These are phyloP conservation scores for Zygnema cylindricum DNA, from an alignment of 139 green algal species.

Conservation along the genomic window DNA sequence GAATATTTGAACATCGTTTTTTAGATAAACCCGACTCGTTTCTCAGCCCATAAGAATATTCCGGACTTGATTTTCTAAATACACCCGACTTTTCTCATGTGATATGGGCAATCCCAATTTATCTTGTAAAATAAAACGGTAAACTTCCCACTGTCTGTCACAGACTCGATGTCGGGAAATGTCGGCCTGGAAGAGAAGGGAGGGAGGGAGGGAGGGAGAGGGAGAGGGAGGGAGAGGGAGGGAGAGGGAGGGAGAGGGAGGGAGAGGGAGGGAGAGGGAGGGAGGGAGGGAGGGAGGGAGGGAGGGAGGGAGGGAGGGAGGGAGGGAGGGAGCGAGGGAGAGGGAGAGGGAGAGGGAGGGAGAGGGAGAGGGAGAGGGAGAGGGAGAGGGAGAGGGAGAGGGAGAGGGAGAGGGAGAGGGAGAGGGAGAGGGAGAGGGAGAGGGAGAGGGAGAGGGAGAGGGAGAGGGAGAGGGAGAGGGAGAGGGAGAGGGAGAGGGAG, in stretches of 20 bases:
- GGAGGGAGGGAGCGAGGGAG: neutral
- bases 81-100: neutral
- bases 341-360: neutral
- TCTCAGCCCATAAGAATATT: conserved; percentile 46
- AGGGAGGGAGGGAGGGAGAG: neutral
- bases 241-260: neutral
- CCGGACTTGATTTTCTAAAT: conserved; percentile 33
- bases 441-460: neutral
- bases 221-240: neutral
- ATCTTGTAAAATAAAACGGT: conserved; percentile 51
- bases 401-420: neutral
- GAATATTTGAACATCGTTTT: too few relatives aligned
- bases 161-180: conserved; percentile 44
- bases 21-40: neutral
- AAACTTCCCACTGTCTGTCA: conserved; percentile 45
- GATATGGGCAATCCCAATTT: conserved; percentile 32
- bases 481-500: neutral
- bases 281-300: neutral
- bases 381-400: neutral
- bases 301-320: neutral
- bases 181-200: conserved; percentile 36
- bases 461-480: neutral
- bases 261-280: neutral
- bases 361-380: neutral
- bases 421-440: neutral